Percentiles rank a stretch among this genome's conserved stretches.
Conservation (phyloP, 2,329 filamentous ascomycete genomes). For the Apiospora koreana region DNA sequence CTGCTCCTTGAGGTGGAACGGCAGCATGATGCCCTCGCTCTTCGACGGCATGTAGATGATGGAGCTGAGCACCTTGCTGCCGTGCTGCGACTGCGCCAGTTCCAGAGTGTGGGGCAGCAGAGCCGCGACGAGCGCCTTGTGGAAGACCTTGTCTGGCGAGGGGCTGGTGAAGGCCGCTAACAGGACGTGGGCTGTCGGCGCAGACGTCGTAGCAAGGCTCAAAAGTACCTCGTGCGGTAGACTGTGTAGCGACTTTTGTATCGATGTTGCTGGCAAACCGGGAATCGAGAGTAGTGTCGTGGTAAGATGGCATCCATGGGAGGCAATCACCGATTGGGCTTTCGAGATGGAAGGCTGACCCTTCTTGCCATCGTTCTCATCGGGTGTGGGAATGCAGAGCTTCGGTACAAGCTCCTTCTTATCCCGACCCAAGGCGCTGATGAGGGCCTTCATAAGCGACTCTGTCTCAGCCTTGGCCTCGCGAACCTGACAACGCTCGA, state of each 20-base stretch:
- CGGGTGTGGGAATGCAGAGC: constrained; percentile 47
- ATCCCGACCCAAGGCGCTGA: constrained; percentile 48
- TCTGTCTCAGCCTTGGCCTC: constrained; percentile 55
- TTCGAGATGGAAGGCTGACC: constrained; percentile 42
- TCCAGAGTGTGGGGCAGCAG: constrained; percentile 46
- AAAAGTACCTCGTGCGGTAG: constrained; percentile 58
- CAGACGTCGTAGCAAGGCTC: constrained; percentile 61
- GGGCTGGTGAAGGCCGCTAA: constrained; percentile 50
- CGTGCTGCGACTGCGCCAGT: constrained; percentile 51
- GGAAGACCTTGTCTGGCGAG: constrained; percentile 52
- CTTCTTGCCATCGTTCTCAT: constrained; percentile 31
- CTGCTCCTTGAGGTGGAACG: constrained; percentile 59
- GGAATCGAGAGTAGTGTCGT: constrained; percentile 77
- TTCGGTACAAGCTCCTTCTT: constrained; percentile 50
- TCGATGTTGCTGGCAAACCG: constrained; percentile 66
- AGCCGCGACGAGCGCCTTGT: constrained; percentile 54
- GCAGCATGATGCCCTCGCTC: constrained; percentile 48
- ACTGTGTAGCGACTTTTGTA: constrained; percentile 71
- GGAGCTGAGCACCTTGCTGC: constrained; percentile 52
- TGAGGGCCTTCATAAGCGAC: constrained; percentile 48
- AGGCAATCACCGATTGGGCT: constrained; percentile 59
- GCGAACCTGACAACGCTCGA: constrained; percentile 79
- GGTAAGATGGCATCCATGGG: constrained; percentile 79
- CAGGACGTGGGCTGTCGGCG: constrained; percentile 51
- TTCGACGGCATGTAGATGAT: constrained; percentile 52